Base-by-base conservation (phyloP, 2,329 filamentous ascomycete genomes). In the Cytospora schulzeri region DNA sequence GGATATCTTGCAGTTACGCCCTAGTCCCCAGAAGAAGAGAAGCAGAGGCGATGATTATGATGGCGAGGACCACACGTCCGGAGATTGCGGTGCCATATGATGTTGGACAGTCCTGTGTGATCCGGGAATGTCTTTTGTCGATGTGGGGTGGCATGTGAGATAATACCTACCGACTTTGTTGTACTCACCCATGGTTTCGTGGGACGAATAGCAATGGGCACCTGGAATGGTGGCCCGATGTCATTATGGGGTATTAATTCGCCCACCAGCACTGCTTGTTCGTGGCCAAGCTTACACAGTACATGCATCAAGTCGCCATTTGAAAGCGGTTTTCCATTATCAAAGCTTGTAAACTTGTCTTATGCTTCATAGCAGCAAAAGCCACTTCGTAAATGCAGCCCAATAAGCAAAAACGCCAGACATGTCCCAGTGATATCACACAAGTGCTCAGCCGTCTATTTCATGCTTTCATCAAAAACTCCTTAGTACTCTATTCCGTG, bases 401-500 rank as follows among this genome's bases (percentile, higher is more conserved):
- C n/a, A 4, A 22, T 24, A 35, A 35, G n/a, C 45, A 12, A n/a
- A 48, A 48, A 48, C 45, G 45, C n/a, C 45, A 48, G 8, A 48
- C 45, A 48, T 24, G n/a, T 14, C 45, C 45, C 22, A 24, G n/a
- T 48, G 2, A 14, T 24, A 48, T 24, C 4, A 3, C 19, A 48
- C 45, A 12, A 11, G n/a, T 22, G 8, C 24, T 24, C 22, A 14
- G 4, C 9, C 45, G 24, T 9, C 41, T n/a, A 45, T 48, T 1
- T 24, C 45, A 48, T 24, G 6, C 11, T 4, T 48, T 48, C n/a
- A 3, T 22, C 45, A 24, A 15, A 24, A 14, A 41, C 5, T 17
- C 38, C 38, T 8, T 48, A 19, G 35, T 19, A 14, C 15, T 2
- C 38, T 60, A 66, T 67, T 74, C 79, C 65, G 79, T 73, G 55